Percentiles rank a stretch among this genome's conserved stretches.
Evolutionary conservation across 352 stramenopile species (phyloP).

Genomic region (Globisporangium nagaii): DNA sequence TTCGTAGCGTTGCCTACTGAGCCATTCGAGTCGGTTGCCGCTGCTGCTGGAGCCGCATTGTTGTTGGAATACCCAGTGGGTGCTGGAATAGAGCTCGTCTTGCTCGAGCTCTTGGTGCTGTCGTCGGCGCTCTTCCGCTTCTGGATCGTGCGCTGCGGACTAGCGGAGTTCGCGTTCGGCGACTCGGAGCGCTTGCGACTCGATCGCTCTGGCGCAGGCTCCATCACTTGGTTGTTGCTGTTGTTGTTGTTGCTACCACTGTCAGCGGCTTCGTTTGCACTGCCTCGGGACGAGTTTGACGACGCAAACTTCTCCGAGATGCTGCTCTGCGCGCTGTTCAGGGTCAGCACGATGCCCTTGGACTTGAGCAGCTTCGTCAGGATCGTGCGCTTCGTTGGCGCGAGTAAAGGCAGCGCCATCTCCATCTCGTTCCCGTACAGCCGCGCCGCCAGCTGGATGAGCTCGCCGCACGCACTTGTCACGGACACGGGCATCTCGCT

Average conservation of each 20-base stretch:
- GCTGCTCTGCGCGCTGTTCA: slow-evolving; percentile 7
- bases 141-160: slow-evolving; percentile 30
- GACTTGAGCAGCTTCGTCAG: slow-evolving; percentile 50
- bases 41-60: neutral
- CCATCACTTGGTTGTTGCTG: slow-evolving; percentile 5
- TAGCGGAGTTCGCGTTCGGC: slow-evolving; percentile 29
- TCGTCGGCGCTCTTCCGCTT: slow-evolving; percentile 37
- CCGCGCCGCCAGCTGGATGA: slow-evolving; percentile 39
- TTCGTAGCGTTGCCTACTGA: slow-evolving; percentile 11
- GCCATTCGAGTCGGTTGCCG: neutral
- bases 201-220: slow-evolving; percentile 18
- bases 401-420: slow-evolving; percentile 36
- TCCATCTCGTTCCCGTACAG: slow-evolving; percentile 57
- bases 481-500: slow-evolving; percentile 55
- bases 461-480: slow-evolving; percentile 45
- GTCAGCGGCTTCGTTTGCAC: slow-evolving; percentile 11
- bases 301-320: slow-evolving; percentile 1
- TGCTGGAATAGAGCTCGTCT: neutral
- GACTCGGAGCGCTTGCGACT: slow-evolving; percentile 51
- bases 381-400: slow-evolving; percentile 48
- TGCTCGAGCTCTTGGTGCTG: neutral
- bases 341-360: slow-evolving; percentile 48
- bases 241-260: neutral
- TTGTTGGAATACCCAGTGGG: neutral
- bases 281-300: slow-evolving; percentile 13